Conservation (phyloP, 192 early-diverging fungal genomes). For the Backusella mclennaniae region DNA sequence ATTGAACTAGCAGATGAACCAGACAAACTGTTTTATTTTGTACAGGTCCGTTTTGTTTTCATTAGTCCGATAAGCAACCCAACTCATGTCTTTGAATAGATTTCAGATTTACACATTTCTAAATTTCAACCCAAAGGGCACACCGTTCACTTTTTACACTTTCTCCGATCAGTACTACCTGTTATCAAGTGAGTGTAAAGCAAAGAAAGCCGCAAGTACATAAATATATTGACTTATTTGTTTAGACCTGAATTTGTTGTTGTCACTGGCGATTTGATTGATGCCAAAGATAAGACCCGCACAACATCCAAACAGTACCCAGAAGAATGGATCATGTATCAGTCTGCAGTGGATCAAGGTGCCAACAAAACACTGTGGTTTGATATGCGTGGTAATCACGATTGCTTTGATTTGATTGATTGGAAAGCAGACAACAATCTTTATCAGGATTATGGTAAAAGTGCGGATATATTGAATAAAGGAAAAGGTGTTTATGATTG, state of each 20-base stretch:
- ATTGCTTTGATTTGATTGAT: constrained; percentile 77
- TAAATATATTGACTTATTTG: too few relatives aligned
- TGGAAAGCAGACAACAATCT: constrained; percentile 59
- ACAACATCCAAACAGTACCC: constrained; percentile 69
- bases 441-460: constrained; percentile 54
- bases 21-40: constrained; percentile 65
- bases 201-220: too few relatives aligned
- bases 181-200: constrained; percentile 40
- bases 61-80: neutral
- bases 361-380: constrained; percentile 62
- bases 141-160: constrained; percentile 71
- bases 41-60: constrained; percentile 48
- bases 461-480: constrained; percentile 25
- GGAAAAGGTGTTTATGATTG: constrained; percentile 52
- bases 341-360: constrained; percentile 49
- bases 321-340: constrained; percentile 80
- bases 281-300: constrained; percentile 71
- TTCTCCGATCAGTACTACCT: constrained; percentile 69
- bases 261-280: constrained; percentile 85
- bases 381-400: constrained; percentile 91
- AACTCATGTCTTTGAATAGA: constrained; percentile 37
- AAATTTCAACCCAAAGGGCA: constrained; percentile 60
- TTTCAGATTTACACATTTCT: constrained; percentile 87
- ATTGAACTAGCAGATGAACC: constrained; percentile 20
- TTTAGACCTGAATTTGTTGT: constrained; percentile 71